Percentiles rank a stretch among this genome's conserved stretches.
Conservation (phyloP, 352 stramenopile species). For the Pythium apleroticum region DNA sequence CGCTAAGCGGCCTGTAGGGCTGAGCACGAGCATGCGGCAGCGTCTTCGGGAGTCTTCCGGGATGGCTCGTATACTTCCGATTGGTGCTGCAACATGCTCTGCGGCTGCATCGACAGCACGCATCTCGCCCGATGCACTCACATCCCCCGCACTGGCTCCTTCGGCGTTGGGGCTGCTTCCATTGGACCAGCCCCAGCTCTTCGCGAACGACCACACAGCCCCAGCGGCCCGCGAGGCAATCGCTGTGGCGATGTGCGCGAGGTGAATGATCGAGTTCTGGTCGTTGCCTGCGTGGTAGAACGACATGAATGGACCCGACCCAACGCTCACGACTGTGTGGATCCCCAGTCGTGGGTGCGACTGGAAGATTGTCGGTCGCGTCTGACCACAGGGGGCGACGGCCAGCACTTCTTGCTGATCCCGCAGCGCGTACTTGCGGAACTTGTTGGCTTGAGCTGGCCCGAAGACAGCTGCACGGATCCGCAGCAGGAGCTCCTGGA, state of each 20-base stretch:
- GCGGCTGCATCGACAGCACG: slow-evolving; percentile 42
- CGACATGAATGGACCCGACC: slow-evolving; percentile 62
- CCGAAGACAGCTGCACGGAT: slow-evolving; percentile 58
- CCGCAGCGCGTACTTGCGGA: slow-evolving; percentile 78
- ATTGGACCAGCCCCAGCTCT: slow-evolving; percentile 71
- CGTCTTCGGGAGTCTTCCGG: slow-evolving; percentile 62
- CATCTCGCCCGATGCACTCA: slow-evolving; percentile 20
- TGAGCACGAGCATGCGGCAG: slow-evolving; percentile 61
- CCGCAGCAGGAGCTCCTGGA: slow-evolving; percentile 56
- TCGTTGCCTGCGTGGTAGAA: slow-evolving; percentile 87
- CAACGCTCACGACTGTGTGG: slow-evolving; percentile 70
- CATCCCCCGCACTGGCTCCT: slow-evolving; percentile 25
- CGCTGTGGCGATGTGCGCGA: slow-evolving; percentile 81
- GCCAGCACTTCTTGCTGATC: slow-evolving; percentile 66
- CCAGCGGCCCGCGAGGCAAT: slow-evolving; percentile 75
- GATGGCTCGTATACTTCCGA: slow-evolving; percentile 51
- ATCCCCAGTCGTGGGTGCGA: slow-evolving; percentile 71
- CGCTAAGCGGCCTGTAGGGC: slow-evolving; percentile 64
- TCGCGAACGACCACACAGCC: slow-evolving; percentile 82
- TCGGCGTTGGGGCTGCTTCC: slow-evolving; percentile 16
- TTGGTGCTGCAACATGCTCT: slow-evolving; percentile 69
- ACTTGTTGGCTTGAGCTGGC: slow-evolving; percentile 69
- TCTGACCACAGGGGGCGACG: slow-evolving; percentile 58
- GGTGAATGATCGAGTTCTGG: slow-evolving; percentile 85
- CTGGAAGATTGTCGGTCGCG: slow-evolving; percentile 80